Evolutionary conservation across 139 green algal species (phyloP).

Genomic region (Micractinium conductrix): DNA sequence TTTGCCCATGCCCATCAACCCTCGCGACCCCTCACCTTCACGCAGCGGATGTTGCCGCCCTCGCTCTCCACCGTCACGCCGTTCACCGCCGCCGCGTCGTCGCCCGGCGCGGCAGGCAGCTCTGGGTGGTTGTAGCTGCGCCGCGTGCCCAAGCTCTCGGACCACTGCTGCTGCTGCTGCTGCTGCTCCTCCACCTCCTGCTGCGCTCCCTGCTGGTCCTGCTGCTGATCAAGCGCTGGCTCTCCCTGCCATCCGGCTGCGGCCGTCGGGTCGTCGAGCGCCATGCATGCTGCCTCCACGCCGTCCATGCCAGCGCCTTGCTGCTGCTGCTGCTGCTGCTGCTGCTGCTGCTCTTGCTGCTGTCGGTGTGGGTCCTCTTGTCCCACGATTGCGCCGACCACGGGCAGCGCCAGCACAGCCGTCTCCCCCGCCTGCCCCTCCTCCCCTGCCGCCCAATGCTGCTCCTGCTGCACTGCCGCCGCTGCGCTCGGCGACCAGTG

Average conservation of each 20-base stretch:
- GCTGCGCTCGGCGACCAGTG: too few species aligned
- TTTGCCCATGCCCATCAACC: too few species aligned
- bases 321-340: too few species aligned
- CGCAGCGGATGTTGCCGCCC: conserved; percentile 24
- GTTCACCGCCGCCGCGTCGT: not conserved
- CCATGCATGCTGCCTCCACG: too few species aligned
- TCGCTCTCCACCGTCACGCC: conserved; percentile 43
- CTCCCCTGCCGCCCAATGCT: not conserved
- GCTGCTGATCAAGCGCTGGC: too few species aligned
- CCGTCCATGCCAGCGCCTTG: too few species aligned
- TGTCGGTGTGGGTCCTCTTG: too few species aligned
- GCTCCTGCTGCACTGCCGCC: not conserved
- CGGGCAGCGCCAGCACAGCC: not conserved
- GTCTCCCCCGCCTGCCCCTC: not conserved
- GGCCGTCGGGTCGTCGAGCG: too few species aligned
- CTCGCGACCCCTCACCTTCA: conserved; percentile 42
- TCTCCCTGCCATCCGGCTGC: too few species aligned
- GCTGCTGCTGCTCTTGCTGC: not conserved
- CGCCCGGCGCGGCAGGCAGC: conserved; percentile 36
- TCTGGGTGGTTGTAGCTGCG: conserved; percentile 19
- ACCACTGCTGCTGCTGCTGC: not conserved
- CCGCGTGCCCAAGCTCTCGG: not conserved
- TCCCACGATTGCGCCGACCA: too few species aligned
- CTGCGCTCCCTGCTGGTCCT: too few species aligned
- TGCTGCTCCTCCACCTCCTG: too few species aligned